Base-by-base conservation (phyloP, 768 basidiomycete genomes). In the Leucogyrophana mollusca region DNA sequence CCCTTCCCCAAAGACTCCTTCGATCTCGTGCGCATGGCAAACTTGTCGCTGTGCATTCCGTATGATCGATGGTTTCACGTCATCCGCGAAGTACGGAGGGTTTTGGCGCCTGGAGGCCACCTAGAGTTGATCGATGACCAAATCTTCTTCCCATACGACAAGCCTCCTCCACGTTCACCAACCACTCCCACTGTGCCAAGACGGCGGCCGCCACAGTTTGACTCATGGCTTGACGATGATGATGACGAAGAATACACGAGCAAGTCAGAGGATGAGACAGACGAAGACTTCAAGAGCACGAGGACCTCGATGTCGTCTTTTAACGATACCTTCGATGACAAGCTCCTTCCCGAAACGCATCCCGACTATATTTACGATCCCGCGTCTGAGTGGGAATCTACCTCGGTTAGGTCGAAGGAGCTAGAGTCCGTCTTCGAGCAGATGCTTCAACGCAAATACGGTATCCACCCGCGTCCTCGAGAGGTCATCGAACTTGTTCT, bases 51-150 rank as follows among this genome's bases (percentile, higher is more conserved):
- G 11, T 78, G 76, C 55, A 72, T 92, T 39, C 86, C 87, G 0
- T 61, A 73, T 35, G 67, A 74, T 4, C 64, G 72, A 32, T 91
- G 89, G 89, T 66, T 73, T 24, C 64, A 65, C 14, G 66, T 91
- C 9, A 47, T 91, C 16, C 52, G 58, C 0, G 85, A 92, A 72
- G 77, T 75, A 4, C 62, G 72, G 13, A 83, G 90, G 20, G 74
- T 91, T 9, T 70, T 91, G 11, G 68, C 65, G 10, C 70, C 70
- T 5, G 78, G 73, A 13, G 89, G 90, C 3, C 74, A 78, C 8
- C 66, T 91, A 2, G 90, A 92, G 60, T 55, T 90, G 39, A 79
- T 91, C 41, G 85, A 89, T 61, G 88, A 91, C 61, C 67, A 84
- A 54, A 66, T 86, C 25, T 61, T 77, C 52, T 88, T 87, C 55